Evolutionary conservation across 2,329 filamentous ascomycete species (phyloP).

Genomic region (Neopestalotiopsis rosae): DNA sequence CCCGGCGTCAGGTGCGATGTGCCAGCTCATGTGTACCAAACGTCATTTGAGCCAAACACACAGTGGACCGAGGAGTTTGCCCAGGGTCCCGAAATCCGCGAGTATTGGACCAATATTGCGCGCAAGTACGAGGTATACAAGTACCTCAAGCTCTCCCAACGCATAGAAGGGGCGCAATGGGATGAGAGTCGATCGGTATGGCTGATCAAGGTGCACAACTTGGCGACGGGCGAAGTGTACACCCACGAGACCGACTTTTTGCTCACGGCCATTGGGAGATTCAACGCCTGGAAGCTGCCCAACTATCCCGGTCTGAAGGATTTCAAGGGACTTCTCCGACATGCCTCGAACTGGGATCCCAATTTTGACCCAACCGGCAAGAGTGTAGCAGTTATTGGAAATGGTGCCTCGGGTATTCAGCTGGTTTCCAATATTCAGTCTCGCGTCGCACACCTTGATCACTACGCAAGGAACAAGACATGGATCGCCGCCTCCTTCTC

Average conservation of each 20-base stretch:
- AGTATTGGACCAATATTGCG: slow-evolving; percentile 69
- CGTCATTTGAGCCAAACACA: slow-evolving; percentile 69
- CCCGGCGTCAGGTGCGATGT: slow-evolving; percentile 73
- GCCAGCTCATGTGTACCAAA: slow-evolving; percentile 73
- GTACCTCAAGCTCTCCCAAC: slow-evolving; percentile 58
- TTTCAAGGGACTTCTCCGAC: slow-evolving; percentile 61
- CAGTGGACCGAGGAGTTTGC: slow-evolving; percentile 74
- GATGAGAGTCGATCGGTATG: slow-evolving; percentile 57
- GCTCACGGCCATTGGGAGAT: slow-evolving; percentile 67
- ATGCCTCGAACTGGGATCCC: slow-evolving; percentile 66
- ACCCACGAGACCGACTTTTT: slow-evolving; percentile 62
- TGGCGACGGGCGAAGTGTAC: slow-evolving; percentile 43
- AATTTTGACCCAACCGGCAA: slow-evolving; percentile 54
- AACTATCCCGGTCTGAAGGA: slow-evolving; percentile 62
- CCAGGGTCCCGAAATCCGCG: slow-evolving; percentile 67
- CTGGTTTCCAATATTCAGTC: slow-evolving; percentile 58
- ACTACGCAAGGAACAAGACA: slow-evolving; percentile 68
- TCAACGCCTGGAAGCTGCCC: slow-evolving; percentile 70
- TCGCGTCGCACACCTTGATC: slow-evolving; percentile 57
- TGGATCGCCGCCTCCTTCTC: slow-evolving; percentile 72
- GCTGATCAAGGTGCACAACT: slow-evolving; percentile 53
- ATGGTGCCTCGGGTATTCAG: slow-evolving; percentile 66
- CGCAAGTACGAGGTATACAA: slow-evolving; percentile 69
- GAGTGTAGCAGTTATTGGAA: slow-evolving; percentile 65
- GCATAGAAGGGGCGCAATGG: slow-evolving; percentile 64